Evolutionary conservation across 768 basidiomycete genomes (phyloP).

Genomic region (Trametes cinnabarina): DNA sequence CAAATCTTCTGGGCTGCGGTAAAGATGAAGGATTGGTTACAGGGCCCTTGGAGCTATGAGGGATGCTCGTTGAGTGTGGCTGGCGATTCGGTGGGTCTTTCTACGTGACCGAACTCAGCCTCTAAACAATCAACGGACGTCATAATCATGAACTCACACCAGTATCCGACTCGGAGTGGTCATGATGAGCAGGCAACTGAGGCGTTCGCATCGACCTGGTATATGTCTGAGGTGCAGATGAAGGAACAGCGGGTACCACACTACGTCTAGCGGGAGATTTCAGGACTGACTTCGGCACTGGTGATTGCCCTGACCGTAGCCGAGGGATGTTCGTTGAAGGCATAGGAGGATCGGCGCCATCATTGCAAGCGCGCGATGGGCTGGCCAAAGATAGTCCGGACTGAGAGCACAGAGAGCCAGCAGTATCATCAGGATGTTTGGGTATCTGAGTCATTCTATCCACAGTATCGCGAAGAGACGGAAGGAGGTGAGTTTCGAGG

Average conservation of each 20-base stretch:
- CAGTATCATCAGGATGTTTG: slow-evolving; percentile 4
- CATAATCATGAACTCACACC: background rate
- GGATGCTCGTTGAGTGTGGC: background rate
- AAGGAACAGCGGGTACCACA: background rate
- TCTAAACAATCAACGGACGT: background rate
- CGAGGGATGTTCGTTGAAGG: slow-evolving; percentile 5
- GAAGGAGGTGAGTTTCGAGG: slow-evolving; percentile 63
- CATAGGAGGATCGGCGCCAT: background rate
- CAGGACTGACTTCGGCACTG: background rate
- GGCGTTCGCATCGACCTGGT: background rate
- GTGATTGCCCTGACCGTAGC: background rate
- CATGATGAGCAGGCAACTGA: background rate
- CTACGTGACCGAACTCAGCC: no score
- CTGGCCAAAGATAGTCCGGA: background rate
- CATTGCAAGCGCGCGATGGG: background rate
- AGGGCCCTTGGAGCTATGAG: background rate
- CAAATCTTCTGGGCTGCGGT: background rate
- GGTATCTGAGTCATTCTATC: slow-evolving; percentile 60
- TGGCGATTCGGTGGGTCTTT: no score
- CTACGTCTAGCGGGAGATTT: background rate
- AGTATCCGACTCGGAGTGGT: background rate
- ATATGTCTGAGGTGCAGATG: background rate
- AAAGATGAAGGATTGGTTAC: background rate
- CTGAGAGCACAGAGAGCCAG: background rate
- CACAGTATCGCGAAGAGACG: slow-evolving; percentile 70